phyloP scores from a whole-genome alignment of 352 stramenopile genomes.

The Pythium chondricola region DNA sequence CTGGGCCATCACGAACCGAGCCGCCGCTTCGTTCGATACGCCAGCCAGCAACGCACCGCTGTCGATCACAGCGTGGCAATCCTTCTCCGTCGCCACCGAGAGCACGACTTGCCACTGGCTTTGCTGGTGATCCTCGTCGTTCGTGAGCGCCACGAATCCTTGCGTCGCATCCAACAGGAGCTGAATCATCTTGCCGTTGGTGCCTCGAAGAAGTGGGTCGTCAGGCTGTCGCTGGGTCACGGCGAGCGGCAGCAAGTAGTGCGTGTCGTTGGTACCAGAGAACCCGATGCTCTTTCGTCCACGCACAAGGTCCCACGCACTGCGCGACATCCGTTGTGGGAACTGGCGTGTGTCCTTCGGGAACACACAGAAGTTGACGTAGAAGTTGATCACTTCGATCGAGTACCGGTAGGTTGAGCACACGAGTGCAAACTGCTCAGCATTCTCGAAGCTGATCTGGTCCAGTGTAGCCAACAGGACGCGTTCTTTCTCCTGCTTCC shows the following conservation, averaged over 20 bases:
- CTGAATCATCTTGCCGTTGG: constrained; percentile 87
- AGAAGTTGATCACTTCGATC: constrained; percentile 84
- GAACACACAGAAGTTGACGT: constrained; percentile 78
- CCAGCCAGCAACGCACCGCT: constrained; percentile 77
- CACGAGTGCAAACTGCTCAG: constrained; percentile 50
- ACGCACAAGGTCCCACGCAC: constrained; percentile 78
- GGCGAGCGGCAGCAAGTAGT: constrained; percentile 63
- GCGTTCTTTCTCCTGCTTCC: constrained; percentile 13
- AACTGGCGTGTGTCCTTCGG: constrained; percentile 78
- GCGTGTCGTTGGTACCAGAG: constrained; percentile 88
- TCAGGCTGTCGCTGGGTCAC: constrained; percentile 56
- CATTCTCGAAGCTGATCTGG: constrained; percentile 73
- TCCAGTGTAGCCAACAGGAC: constrained; percentile 41
- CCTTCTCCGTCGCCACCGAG: constrained; percentile 26
- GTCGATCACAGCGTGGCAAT: constrained; percentile 73
- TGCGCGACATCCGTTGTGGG: constrained; percentile 55
- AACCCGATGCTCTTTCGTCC: constrained; percentile 68
- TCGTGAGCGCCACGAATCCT: constrained; percentile 27
- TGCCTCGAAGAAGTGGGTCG: constrained; percentile 44
- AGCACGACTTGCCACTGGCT: constrained; percentile 77
- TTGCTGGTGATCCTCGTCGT: constrained; percentile 67
- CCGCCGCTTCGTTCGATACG: constrained; percentile 42
- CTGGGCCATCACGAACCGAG: constrained; percentile 36
- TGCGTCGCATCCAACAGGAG: constrained; percentile 37
- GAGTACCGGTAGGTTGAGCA: constrained; percentile 44